phyloP scores from a whole-genome alignment of 164 flowering plant genomes.

The Sedum album region DNA sequence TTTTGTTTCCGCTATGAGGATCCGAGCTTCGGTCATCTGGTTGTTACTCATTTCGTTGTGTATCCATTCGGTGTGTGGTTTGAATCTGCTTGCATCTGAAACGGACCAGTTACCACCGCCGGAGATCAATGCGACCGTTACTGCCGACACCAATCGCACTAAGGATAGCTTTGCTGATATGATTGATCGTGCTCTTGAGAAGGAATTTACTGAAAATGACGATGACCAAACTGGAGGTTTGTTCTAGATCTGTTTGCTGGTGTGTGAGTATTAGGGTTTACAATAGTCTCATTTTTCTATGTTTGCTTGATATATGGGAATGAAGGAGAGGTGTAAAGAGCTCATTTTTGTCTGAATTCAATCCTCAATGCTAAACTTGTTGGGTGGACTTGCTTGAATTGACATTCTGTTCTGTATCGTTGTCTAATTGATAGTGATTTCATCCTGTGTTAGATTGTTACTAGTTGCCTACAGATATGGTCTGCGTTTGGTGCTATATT shows the following conservation, averaged over 20 bases:
- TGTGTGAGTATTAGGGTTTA: background rate
- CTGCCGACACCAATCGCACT: constrained; percentile 20
- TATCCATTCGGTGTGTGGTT: constrained; percentile 20
- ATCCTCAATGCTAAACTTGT: background rate
- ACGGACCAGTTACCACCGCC: constrained; percentile 25
- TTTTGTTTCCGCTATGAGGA: background rate
- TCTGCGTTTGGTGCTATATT: too few species aligned
- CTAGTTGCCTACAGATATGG: too few species aligned
- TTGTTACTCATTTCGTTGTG: background rate
- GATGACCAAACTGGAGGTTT: constrained; percentile 38
- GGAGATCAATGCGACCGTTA: constrained; percentile 25
- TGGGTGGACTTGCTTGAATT: background rate
- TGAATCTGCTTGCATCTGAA: background rate
- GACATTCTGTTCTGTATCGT: too few species aligned
- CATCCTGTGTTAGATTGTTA: background rate
- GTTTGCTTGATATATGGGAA: background rate
- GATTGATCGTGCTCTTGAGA: constrained; percentile 71
- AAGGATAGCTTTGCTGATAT: constrained; percentile 70
- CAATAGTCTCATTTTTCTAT: background rate
- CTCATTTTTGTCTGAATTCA: background rate
- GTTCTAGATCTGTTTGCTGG: background rate
- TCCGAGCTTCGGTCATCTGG: background rate
- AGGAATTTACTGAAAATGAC: constrained; percentile 62
- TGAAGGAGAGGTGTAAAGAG: background rate
- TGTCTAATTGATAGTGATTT: too few species aligned